Evolutionary conservation across 257 asterid genomes (phyloP).

Genomic region (Przewalskia tangutica): DNA sequence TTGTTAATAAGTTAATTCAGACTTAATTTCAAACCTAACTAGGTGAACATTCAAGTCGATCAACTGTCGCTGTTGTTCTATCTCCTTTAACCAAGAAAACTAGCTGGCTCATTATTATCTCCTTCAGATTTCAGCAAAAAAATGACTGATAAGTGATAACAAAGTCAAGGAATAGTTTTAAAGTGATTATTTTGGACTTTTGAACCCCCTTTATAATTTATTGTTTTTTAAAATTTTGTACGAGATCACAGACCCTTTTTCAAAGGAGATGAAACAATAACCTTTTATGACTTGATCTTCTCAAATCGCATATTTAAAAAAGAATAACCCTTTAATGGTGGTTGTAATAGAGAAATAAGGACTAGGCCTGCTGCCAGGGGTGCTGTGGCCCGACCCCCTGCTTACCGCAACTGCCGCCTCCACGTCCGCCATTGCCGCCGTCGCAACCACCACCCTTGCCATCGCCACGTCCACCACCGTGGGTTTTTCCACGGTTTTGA

Average conservation of each 20-base stretch:
- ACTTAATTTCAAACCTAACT: neutral
- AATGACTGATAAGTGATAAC: neutral
- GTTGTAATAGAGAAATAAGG: neutral
- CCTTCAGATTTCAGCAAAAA: neutral
- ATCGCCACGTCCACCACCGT: too few relatives aligned
- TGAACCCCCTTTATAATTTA: neutral
- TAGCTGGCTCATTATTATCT: neutral
- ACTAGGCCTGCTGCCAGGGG: neutral
- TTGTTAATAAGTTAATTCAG: neutral
- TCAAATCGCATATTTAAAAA: neutral
- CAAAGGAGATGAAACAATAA: neutral
- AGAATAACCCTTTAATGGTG: neutral
- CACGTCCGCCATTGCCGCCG: too few relatives aligned
- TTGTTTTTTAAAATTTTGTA: neutral
- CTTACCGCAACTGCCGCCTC: too few relatives aligned
- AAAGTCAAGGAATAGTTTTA: neutral
- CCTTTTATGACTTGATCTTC: neutral
- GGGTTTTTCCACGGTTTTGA: too few relatives aligned
- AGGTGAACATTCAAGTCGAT: neutral
- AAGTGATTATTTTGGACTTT: neutral
- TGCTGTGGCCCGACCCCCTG: too few relatives aligned
- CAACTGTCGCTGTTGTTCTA: neutral
- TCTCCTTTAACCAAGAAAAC: neutral
- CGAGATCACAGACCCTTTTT: too few relatives aligned
- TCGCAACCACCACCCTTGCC: too few relatives aligned